A percentile compares a stretch with the other conserved stretches of the same genome.
These are phyloP conservation scores for Trichosporon asahii DNA, from an alignment of 1,284 basidiomycete genomes.

Conservation along the genomic window DNA sequence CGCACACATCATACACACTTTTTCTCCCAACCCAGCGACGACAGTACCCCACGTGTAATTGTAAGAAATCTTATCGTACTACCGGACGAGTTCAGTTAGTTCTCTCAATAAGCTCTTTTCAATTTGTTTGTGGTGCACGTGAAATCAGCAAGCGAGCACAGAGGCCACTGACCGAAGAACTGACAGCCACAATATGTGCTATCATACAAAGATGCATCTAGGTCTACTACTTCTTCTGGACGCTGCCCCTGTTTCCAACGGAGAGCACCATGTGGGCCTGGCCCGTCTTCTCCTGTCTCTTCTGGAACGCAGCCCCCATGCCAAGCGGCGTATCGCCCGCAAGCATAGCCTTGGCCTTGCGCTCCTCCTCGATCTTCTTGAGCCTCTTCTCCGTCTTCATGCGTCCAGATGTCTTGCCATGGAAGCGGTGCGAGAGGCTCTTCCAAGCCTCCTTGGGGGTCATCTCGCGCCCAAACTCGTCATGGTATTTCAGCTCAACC, in stretches of 20 bases:
- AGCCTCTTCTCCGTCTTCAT: conserved; percentile 92
- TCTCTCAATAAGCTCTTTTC: not conserved
- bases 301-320: conserved; percentile 86
- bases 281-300: conserved; percentile 83
- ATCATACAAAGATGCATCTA: not conserved
- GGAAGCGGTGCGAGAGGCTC: conserved; percentile 89
- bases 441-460: conserved; percentile 97
- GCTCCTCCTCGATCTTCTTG: conserved; percentile 90
- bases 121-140: not conserved
- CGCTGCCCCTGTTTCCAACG: conserved; percentile 86
- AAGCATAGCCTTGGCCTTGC: conserved; percentile 82
- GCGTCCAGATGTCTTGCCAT: conserved; percentile 87
- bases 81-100: not conserved
- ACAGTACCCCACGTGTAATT: conserved; percentile 1
- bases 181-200: too few relatives aligned
- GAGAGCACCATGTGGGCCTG: conserved; percentile 91
- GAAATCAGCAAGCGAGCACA: too few relatives aligned
- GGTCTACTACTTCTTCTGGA: conserved; percentile 29
- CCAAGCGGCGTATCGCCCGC: conserved; percentile 89
- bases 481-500: conserved; percentile 92
- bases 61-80: conserved; percentile 4
- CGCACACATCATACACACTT: not conserved
- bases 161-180: too few relatives aligned
- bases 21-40: not conserved
- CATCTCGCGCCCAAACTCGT: conserved; percentile 78